phyloP scores from a whole-genome alignment of 805 yeast genomes.

The Sugiyamaella smithiae region DNA sequence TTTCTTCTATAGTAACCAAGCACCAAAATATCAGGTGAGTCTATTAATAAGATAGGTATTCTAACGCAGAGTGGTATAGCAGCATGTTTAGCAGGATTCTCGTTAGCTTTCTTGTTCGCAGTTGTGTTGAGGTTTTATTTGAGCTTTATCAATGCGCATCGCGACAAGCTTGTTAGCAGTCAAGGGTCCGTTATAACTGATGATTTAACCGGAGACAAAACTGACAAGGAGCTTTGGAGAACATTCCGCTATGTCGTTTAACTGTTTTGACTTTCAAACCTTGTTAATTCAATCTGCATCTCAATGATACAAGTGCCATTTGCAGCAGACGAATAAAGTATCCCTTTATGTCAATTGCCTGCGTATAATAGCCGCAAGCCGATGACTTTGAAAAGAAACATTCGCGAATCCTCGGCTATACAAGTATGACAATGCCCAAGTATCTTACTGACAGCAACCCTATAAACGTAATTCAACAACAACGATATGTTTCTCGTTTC shows the following conservation, averaged over 20 bases:
- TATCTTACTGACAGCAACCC: no score
- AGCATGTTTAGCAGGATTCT: neutral
- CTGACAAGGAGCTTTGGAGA: neutral
- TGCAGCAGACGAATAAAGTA: no score
- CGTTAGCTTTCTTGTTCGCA: neutral
- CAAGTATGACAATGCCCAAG: no score
- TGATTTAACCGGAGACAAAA: neutral
- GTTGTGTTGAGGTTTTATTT: neutral
- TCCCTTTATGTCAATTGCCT: no score
- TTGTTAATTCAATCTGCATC: neutral
- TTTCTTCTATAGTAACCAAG: slow-evolving; percentile 31
- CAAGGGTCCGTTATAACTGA: neutral
- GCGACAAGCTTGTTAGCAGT: neutral
- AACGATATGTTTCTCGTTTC: no score
- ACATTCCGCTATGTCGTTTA: neutral
- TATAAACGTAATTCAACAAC: no score
- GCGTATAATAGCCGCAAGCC: no score
- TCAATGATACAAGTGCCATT: no score
- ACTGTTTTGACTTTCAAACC: neutral
- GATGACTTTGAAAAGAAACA: no score
- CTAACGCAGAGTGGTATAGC: neutral
- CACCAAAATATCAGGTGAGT: neutral
- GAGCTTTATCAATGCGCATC: neutral
- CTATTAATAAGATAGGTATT: neutral
- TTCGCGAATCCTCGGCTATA: no score